phyloP scores from a whole-genome alignment of 169 alveolate genomes.

The Plasmodium falciparum region DNA sequence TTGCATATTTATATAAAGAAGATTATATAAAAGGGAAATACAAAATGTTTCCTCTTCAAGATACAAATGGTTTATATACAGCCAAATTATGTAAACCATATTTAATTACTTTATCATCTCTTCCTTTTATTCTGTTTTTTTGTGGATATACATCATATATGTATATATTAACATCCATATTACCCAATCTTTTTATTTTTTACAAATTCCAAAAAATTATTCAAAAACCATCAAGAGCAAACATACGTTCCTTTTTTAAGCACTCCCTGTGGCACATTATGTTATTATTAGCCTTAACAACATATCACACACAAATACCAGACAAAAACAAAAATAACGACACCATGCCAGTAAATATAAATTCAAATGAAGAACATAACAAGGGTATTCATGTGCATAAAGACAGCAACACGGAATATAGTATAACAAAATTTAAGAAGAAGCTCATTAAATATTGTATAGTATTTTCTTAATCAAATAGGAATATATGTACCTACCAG shows the following conservation, averaged over 20 bases:
- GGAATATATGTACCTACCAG: background rate
- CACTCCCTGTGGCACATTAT: conserved; percentile 83
- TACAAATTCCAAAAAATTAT: conserved; percentile 40
- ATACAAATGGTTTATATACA: conserved; percentile 83
- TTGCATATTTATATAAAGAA: conserved; percentile 85
- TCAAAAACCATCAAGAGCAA: conserved; percentile 14
- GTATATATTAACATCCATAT: conserved; percentile 77
- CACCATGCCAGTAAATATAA: background rate
- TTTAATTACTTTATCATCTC: conserved; percentile 69
- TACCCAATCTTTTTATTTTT: conserved; percentile 77
- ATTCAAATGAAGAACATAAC: background rate
- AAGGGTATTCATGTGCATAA: background rate
- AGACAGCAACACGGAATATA: conserved; percentile 10
- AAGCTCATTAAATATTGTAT: conserved; percentile 56
- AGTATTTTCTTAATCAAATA: conserved; percentile 38
- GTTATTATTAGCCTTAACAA: conserved; percentile 77
- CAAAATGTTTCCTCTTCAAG: conserved; percentile 84
- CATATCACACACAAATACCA: conserved; percentile 80
- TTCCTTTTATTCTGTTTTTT: conserved; percentile 81
- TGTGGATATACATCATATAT: conserved; percentile 79
- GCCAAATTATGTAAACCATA: conserved; percentile 82
- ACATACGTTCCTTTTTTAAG: conserved; percentile 41
- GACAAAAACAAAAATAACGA: background rate
- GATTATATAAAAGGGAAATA: conserved; percentile 84
- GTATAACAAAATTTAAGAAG: conserved; percentile 69